Evolutionary conservation across 169 alveolate species (phyloP).

Genomic region (Plasmodium knowlesi): DNA sequence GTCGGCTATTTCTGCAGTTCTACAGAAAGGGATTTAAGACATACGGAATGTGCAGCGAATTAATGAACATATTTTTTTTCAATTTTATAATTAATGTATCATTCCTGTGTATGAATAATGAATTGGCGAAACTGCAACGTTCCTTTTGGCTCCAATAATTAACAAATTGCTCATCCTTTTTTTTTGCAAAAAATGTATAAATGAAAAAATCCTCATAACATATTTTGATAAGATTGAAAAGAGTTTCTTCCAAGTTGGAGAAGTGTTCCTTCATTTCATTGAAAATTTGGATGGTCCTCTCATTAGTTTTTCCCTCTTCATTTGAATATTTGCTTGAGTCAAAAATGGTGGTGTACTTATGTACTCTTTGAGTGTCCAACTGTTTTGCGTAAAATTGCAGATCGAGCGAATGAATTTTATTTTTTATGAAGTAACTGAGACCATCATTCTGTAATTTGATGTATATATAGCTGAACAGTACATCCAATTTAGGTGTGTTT

Average conservation of each 20-base stretch:
- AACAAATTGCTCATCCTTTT: background rate
- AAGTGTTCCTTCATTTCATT: slow-evolving; percentile 22
- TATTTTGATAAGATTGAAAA: slow-evolving; percentile 39
- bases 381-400: background rate
- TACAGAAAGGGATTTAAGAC: background rate
- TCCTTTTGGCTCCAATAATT: background rate
- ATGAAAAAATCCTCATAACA: slow-evolving; percentile 48
- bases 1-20: background rate
- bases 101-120: slow-evolving; percentile 7
- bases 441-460: slow-evolving; percentile 14
- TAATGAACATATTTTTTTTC: slow-evolving; percentile 47
- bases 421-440: slow-evolving; percentile 29
- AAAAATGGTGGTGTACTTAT: background rate
- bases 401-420: background rate
- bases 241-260: slow-evolving; percentile 30
- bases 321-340: background rate
- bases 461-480: background rate
- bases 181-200: slow-evolving; percentile 29
- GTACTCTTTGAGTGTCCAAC: background rate
- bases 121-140: background rate
- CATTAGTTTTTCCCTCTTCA: background rate
- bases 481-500: background rate
- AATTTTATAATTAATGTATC: slow-evolving; percentile 19
- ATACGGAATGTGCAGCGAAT: slow-evolving; percentile 40
- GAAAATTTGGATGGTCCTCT: background rate